Base-by-base conservation (phyloP, 202 grass and related monocot species). In the Panicum virgatum region DNA sequence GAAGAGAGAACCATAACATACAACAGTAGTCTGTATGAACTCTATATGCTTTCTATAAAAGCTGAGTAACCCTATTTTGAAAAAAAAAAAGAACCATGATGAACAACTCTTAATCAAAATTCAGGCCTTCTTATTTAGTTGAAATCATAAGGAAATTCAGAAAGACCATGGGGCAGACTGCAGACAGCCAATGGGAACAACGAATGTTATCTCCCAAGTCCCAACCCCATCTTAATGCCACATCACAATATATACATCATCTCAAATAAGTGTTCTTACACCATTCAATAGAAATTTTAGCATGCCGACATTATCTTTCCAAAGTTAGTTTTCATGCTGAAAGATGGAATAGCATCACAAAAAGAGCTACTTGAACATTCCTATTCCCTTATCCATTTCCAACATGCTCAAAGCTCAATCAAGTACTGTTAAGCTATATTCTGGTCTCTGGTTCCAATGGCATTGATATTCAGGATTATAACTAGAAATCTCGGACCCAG, bases 171-270 rank as follows among this genome's bases (percentile, higher is more conserved):
- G n/a, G n/a, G n/a, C n/a, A n/a, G n/a, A n/a, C n/a, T 23, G 50
- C 34, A 72, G 72, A 67, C 16, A 82, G 68, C 59, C 67, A 75
- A 54, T 67, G 72, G 1, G 10, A 79, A 38, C 4, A 44, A 43
- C 20, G 12, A 72, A 60, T 67, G 27, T 0, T 72, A 72, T 22
- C 62, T 61, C 51, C n/a, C n/a, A n/a, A n/a, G n/a, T n/a, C n/a
- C n/a, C 48, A n/a, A 73, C 1, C 20, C 71, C 37, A 77, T 59
- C 37, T 66, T 58, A 62, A 44, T 56, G 54, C 9, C 69, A 53
- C 44, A 76, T 15, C 45, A 78, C 52, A 10, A 57, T 52, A 54
- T 59, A 63, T 8, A 58, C 30, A 66, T 43, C 16, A 52, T 82
- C 36, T 32, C 26, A 47, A 65, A 76, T 25, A 63, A 20, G 20